Percentiles rank a stretch among this genome's conserved stretches.
Evolutionary conservation across 2,329 filamentous ascomycete species (phyloP).

Genomic region (Penicillium oxalicum): DNA sequence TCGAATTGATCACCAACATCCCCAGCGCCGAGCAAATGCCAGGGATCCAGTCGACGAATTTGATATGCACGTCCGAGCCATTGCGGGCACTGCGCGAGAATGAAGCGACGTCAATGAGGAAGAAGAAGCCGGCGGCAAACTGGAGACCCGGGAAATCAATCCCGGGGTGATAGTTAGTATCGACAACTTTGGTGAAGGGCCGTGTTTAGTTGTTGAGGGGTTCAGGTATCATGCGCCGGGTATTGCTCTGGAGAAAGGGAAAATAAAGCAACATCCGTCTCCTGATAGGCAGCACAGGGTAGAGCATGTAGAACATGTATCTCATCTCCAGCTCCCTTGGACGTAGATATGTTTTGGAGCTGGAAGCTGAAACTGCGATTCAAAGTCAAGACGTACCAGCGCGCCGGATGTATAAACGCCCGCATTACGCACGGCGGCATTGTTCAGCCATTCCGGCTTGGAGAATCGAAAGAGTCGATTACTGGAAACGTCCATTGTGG

Average conservation of each 20-base stretch:
- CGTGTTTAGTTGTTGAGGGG: neutral
- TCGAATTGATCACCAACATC: constrained; percentile 67
- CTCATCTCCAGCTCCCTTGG: too few relatives aligned
- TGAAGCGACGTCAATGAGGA: constrained; percentile 60
- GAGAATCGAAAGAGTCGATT: constrained; percentile 61
- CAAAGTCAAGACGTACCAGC: constrained; percentile 45
- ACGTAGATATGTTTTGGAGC: too few relatives aligned
- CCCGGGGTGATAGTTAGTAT: neutral
- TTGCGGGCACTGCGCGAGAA: constrained; percentile 59
- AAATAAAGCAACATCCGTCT: too few relatives aligned
- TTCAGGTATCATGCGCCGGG: neutral
- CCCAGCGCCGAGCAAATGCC: constrained; percentile 63
- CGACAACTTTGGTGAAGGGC: neutral
- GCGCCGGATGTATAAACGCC: constrained; percentile 63
- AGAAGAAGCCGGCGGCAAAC: constrained; percentile 66
- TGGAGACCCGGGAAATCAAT: constrained; percentile 23
- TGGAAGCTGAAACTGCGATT: too few relatives aligned
- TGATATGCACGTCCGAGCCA: constrained; percentile 57
- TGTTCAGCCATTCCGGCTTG: constrained; percentile 62
- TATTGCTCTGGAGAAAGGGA: constrained; percentile 4
- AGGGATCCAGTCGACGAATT: constrained; percentile 67
- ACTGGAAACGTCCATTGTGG: constrained; percentile 40
- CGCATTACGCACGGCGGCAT: constrained; percentile 55
- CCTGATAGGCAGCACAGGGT: too few relatives aligned
- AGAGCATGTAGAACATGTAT: too few relatives aligned